phyloP scores from a whole-genome alignment of 1,284 basidiomycete species.

The Rhodofomes roseus region DNA sequence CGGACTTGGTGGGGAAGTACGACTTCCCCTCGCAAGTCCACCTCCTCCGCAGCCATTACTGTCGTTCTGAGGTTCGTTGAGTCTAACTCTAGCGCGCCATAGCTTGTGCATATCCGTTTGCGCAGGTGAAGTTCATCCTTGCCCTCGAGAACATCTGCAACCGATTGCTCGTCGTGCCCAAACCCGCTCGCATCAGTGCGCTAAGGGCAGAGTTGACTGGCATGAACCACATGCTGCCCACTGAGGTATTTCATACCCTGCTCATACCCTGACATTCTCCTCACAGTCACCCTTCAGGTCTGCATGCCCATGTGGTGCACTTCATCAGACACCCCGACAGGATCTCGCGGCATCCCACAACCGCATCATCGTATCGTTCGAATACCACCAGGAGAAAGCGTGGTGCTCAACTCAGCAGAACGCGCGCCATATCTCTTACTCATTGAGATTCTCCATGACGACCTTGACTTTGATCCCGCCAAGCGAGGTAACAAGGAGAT shows the following conservation, averaged over 20 bases:
- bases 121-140: slow-evolving; percentile 80
- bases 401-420: slow-evolving; percentile 98
- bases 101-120: slow-evolving; percentile 6
- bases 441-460: slow-evolving; percentile 88
- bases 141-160: slow-evolving; percentile 93
- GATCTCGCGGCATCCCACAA: slow-evolving; percentile 40
- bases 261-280: slow-evolving; percentile 7
- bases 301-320: slow-evolving; percentile 97
- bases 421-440: slow-evolving; percentile 92
- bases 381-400: slow-evolving; percentile 96
- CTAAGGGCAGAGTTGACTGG: slow-evolving; percentile 94
- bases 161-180: slow-evolving; percentile 87
- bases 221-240: slow-evolving; percentile 94
- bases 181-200: slow-evolving; percentile 92
- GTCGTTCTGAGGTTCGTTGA: slow-evolving; percentile 76
- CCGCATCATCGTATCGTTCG: slow-evolving; percentile 95
- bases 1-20: slow-evolving; percentile 66
- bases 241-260: slow-evolving; percentile 60
- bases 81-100: slow-evolving; percentile 11
- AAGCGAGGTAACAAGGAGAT: slow-evolving; percentile 85
- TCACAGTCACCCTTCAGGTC: slow-evolving; percentile 46
- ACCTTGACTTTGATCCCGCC: slow-evolving; percentile 91
- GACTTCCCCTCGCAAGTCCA: slow-evolving; percentile 64
- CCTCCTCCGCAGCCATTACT: slow-evolving; percentile 87
- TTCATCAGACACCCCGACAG: slow-evolving; percentile 55